phyloP scores from a whole-genome alignment of 805 yeast genomes.

The Candida silvicultrix region DNA sequence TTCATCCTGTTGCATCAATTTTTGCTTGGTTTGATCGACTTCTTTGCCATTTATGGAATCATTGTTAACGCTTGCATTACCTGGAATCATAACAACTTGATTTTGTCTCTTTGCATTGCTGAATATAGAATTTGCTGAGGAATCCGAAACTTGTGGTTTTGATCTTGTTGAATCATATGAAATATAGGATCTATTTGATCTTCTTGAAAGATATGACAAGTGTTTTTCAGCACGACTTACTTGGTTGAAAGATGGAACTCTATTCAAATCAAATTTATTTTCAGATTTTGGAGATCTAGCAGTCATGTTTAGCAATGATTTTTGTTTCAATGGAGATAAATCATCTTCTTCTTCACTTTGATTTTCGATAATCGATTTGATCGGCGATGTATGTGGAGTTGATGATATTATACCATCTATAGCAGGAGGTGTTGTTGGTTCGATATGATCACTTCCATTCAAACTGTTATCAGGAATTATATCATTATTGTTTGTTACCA shows the following conservation, averaged over 20 bases:
- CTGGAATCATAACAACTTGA: conserved; percentile 9
- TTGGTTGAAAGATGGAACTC: conserved; percentile 14
- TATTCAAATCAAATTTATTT: conserved; percentile 11
- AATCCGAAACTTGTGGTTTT: neutral
- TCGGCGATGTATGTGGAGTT: conserved; percentile 22
- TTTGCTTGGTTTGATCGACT: neutral
- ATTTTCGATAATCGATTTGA: conserved; percentile 16
- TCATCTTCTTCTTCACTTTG: neutral
- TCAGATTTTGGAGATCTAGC: neutral
- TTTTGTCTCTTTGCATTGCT: conserved; percentile 7
- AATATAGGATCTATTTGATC: conserved; percentile 12
- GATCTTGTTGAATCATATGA: conserved; percentile 8
- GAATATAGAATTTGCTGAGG: conserved; percentile 13
- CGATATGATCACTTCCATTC: conserved; percentile 10
- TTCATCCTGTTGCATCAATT: neutral
- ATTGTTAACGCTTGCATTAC: conserved; percentile 2
- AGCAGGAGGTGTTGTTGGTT: conserved; percentile 21
- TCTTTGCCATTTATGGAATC: conserved; percentile 1
- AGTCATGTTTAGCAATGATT: neutral
- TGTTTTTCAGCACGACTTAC: conserved; percentile 4
- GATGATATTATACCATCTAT: conserved; percentile 19
- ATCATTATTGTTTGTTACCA: conserved; percentile 5
- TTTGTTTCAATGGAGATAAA: neutral
- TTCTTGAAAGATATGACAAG: conserved; percentile 17
- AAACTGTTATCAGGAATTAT: neutral